Conservation (phyloP, 768 basidiomycete genomes). For the Panaeolus papilionaceus region DNA sequence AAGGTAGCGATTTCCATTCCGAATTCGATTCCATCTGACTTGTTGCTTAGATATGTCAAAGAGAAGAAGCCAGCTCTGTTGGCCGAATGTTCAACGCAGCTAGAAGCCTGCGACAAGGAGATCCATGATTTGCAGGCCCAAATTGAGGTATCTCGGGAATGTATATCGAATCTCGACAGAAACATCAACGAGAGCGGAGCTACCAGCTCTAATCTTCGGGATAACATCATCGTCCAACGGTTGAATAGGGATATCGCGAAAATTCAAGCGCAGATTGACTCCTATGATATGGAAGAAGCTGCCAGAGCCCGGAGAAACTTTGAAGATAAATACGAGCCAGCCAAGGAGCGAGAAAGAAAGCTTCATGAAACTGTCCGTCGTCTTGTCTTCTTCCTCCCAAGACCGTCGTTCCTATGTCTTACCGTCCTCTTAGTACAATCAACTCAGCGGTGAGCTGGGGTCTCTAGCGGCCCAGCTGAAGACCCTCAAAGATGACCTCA, state of each 20-base stretch:
- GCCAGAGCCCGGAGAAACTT: slow-evolving; percentile 86
- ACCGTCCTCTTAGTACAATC: slow-evolving; percentile 63
- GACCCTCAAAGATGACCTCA: slow-evolving; percentile 70
- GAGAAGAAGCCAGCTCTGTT: slow-evolving; percentile 68
- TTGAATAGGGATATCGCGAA: slow-evolving; percentile 68
- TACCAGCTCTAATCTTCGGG: slow-evolving; percentile 71
- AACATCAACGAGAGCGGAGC: slow-evolving; percentile 82
- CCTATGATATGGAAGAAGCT: slow-evolving; percentile 84
- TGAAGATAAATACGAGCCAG: slow-evolving; percentile 75
- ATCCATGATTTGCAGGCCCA: slow-evolving; percentile 41
- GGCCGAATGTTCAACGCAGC: slow-evolving; percentile 60
- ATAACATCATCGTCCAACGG: slow-evolving; percentile 82
- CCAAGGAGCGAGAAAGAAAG: slow-evolving; percentile 75
- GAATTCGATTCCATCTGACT: neutral
- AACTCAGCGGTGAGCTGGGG: slow-evolving; percentile 82
- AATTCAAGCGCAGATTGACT: slow-evolving; percentile 74
- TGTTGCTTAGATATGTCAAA: slow-evolving; percentile 66
- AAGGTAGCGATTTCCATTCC: slow-evolving; percentile 45
- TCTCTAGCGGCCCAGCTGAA: slow-evolving; percentile 72
- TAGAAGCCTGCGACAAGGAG: slow-evolving; percentile 50
- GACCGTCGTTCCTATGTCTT: neutral
- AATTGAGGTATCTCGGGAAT: slow-evolving; percentile 46
- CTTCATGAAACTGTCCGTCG: slow-evolving; percentile 68
- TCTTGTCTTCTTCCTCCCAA: slow-evolving; percentile 8
- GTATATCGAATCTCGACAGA: slow-evolving; percentile 68